phyloP scores from a whole-genome alignment of 306 rosid species.

The Pterocarpus macrocarpus region DNA sequence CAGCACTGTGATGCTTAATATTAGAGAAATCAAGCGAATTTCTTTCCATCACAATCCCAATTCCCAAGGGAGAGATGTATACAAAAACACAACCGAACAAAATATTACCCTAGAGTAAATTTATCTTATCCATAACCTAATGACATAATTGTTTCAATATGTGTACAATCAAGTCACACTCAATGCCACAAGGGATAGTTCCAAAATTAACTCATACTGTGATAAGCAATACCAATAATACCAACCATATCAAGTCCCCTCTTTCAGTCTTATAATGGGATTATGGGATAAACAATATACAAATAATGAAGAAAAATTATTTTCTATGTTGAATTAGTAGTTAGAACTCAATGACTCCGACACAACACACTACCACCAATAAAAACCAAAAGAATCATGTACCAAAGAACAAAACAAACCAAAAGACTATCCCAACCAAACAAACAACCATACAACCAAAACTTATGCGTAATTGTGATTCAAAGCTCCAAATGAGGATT shows the following conservation, averaged over 20 bases:
- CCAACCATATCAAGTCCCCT: not conserved
- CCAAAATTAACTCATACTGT: not conserved
- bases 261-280: not conserved
- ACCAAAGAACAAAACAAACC: not conserved
- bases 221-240: not conserved
- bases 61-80: not conserved
- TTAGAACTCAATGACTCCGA: not conserved
- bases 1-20: not conserved
- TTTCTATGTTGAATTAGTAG: not conserved
- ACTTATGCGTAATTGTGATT: not conserved
- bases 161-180: not conserved
- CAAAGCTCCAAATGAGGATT: not conserved
- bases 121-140: not conserved
- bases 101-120: constrained; percentile 14
- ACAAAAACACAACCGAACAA: not conserved
- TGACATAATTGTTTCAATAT: constrained; percentile 3
- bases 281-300: no score
- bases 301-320: not conserved
- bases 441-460: not conserved
- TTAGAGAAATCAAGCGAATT: not conserved
- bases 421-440: not conserved
- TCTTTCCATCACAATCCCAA: not conserved
- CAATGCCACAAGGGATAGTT: not conserved
- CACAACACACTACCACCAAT: not conserved
- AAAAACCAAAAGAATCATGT: no score